A percentile compares a stretch with the other conserved stretches of the same genome.
Evolutionary conservation across 495 filamentous ascomycete genomes (phyloP).

Genomic region (Rostrohypoxylon terebratum): DNA sequence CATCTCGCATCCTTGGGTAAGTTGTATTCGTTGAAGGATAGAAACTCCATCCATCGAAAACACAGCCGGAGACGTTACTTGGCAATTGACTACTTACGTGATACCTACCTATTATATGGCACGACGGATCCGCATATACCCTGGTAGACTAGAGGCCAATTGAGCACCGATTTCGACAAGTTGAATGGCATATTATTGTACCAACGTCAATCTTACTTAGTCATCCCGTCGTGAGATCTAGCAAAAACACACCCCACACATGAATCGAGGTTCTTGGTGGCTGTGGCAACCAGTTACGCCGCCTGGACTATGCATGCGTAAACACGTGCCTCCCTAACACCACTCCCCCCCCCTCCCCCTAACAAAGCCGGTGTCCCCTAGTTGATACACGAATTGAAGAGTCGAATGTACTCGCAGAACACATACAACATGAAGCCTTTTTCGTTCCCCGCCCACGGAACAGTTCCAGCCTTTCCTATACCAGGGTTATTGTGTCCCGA

Average conservation of each 20-base stretch:
- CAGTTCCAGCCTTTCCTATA: not conserved
- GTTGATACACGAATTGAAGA: slow-evolving; percentile 36
- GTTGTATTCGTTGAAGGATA: not conserved
- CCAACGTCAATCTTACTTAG: slow-evolving; percentile 31
- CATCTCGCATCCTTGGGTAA: no score
- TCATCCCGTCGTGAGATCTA: slow-evolving; percentile 33
- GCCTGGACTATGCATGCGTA: slow-evolving; percentile 28
- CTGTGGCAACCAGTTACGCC: slow-evolving; percentile 24
- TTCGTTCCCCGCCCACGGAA: not conserved
- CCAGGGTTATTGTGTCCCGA: not conserved
- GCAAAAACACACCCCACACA: slow-evolving; percentile 13
- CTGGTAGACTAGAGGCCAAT: not conserved
- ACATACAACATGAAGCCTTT: not conserved
- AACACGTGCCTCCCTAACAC: slow-evolving; percentile 21
- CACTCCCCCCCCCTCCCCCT: slow-evolving; percentile 5
- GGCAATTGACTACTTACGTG: no score
- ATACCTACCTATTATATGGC: not conserved
- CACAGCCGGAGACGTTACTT: not conserved
- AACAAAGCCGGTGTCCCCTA: slow-evolving; percentile 22
- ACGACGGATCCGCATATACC: not conserved
- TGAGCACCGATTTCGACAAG: not conserved
- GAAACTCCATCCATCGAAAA: not conserved
- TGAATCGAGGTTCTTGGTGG: slow-evolving; percentile 5
- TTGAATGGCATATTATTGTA: slow-evolving; percentile 31
- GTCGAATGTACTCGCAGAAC: not conserved